phyloP scores from a whole-genome alignment of 2,329 filamentous ascomycete species.

The Lasiodiplodia citricola region DNA sequence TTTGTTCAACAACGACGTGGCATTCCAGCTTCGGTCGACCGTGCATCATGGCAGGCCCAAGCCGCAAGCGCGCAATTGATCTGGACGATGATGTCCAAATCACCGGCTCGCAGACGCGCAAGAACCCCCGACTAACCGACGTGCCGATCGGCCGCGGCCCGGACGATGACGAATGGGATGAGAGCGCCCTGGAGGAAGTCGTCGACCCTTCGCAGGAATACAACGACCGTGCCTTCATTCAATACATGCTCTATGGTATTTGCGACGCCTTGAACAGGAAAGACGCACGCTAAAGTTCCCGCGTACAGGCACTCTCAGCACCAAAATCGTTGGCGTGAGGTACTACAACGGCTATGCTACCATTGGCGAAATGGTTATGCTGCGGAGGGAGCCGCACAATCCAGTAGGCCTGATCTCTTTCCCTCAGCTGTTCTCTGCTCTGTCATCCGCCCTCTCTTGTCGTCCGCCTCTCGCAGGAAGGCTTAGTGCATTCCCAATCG shows the following conservation, averaged over 20 bases:
- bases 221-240: conserved; percentile 22
- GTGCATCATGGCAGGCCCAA: conserved; percentile 31
- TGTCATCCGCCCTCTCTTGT: background rate
- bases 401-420: conserved; percentile 31
- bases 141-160: background rate
- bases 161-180: conserved; percentile 2
- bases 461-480: background rate
- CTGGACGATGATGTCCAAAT: conserved; percentile 34
- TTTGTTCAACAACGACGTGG: background rate
- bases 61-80: conserved; percentile 42
- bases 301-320: conserved; percentile 43
- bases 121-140: conserved; percentile 10
- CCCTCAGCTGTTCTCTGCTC: background rate
- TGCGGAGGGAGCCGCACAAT: conserved; percentile 69
- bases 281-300: background rate
- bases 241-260: conserved; percentile 24
- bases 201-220: conserved; percentile 18
- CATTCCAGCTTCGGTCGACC: background rate
- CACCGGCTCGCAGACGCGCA: conserved; percentile 16
- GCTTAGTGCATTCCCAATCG: background rate
- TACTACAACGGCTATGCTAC: conserved; percentile 45
- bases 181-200: conserved; percentile 1
- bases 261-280: background rate
- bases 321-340: conserved; percentile 64
- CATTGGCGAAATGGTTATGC: conserved; percentile 40